Percentiles rank a stretch among this genome's conserved stretches.
phyloP scores from a whole-genome alignment of 306 rosid species.

The Sechiopsis laciniata region DNA sequence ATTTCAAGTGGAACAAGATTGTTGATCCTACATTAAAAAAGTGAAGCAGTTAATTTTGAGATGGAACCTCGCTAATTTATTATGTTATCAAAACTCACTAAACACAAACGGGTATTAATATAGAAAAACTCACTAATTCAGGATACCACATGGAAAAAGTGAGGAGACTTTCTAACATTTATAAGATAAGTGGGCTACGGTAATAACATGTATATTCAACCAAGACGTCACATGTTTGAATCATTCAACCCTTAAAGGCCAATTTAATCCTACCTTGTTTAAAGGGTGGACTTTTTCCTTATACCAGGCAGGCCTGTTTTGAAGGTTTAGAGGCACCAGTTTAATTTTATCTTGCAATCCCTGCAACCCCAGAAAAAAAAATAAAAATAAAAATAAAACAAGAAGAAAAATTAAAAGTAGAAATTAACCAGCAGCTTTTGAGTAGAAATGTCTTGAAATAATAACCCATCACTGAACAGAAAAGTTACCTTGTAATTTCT shows the following conservation, averaged over 20 bases:
- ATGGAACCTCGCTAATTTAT: too few species aligned
- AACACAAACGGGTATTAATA: too few species aligned
- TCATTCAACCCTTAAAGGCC: not conserved
- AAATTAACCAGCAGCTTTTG: not conserved
- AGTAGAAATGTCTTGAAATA: not conserved
- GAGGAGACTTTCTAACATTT: too few species aligned
- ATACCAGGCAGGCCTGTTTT: constrained; percentile 70
- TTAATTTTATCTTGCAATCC: constrained; percentile 61
- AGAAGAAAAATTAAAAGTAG: not conserved
- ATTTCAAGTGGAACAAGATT: not conserved
- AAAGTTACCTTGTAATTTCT: constrained; percentile 62
- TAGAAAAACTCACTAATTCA: too few species aligned
- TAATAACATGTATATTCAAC: too few species aligned
- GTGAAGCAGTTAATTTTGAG: too few species aligned
- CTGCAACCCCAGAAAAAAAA: constrained; percentile 26
- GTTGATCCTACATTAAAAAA: too few species aligned
- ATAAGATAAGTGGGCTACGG: too few species aligned
- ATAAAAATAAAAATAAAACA: too few species aligned
- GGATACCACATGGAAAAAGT: too few species aligned
- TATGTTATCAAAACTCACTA: too few species aligned
- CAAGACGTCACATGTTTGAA: too few species aligned
- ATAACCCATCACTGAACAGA: not conserved
- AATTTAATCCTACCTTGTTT: constrained; percentile 39
- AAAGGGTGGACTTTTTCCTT: constrained; percentile 63
- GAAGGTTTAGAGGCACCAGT: constrained; percentile 53